Base-by-base conservation (phyloP, 768 basidiomycete species). In the Psilocybe tampanensis region DNA sequence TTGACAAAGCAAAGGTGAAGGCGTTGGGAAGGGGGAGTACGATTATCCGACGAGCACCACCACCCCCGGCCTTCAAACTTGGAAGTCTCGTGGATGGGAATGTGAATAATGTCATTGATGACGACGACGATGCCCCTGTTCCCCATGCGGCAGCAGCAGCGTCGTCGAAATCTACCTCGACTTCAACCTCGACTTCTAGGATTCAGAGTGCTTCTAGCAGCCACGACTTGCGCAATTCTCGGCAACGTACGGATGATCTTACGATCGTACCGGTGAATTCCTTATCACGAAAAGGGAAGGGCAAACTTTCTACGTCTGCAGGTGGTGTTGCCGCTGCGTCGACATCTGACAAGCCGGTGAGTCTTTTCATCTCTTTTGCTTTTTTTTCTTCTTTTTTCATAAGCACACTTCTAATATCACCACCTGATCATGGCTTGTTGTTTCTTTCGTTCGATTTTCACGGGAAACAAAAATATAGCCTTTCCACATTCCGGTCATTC, bases 31-130 rank as follows among this genome's bases (percentile, higher is more conserved):
- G 56, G 50, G 55, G 32, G 23, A 58, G 36, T 39, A 32, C 22
- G 8, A 44, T 48, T 52, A 41, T 45, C 44, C 51, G 36, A 41
- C 56, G 47, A 47, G 52, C 50, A 45, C 56, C n/a, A n/a, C n/a
- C n/a, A n/a, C n/a, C n/a, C n/a, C n/a, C 63, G 52, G 59, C 41
- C 44, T 60, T 62, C 56, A 64, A 60, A 39, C 52, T 54, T n/a
- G 54, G 54, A 45, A 53, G 44, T n/a, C n/a, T n/a, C 24, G 42
- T 23, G 15, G 57, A 34, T 23, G 52, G 39, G 57, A 62, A 62
- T 33, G 63, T 54, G 34, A 29, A 50, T 24, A 2, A 29, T 29
- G n/a, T n/a, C n/a, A n/a, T n/a, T n/a, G n/a, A n/a, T n/a, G n/a
- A n/a, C n/a, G n/a, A n/a, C n/a, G 29, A 23, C n/a, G 47, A 48